Evolutionary conservation across 192 early-diverging fungal genomes (phyloP), one percentile per base, ranked within the genome.

Genomic region (Chytriomyces sp.): DNA sequence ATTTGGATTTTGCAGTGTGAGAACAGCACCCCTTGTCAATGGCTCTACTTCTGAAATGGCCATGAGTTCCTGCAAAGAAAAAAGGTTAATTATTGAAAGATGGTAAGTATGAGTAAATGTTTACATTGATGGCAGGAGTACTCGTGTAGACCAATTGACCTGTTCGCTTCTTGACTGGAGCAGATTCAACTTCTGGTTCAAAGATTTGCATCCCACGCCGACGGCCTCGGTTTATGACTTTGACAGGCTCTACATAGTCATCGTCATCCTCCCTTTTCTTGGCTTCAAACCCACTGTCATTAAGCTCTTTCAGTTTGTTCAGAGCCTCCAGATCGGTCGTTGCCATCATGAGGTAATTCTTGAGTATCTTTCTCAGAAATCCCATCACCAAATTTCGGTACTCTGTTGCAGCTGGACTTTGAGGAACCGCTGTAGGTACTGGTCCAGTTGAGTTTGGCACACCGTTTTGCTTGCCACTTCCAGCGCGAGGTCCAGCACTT

Each of bases 1-100:
- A 36, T 12, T 17, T n/a, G 81, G 81, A 61, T 82, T 73, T 71
- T 83, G 76, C 7, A 85, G 67, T 25, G 73, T 77, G 3, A 38
- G 59, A 52, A 80, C 41, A 4, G 74, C 65, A 37, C 64, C 70
- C 30, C 68, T 12, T 32, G 14, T 12, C 12, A 58, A 26, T 5
- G 56, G 56, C 56, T 25, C 26, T 17, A 58, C 56, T 14, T 58
- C 56, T 25, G 56, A 22, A 14, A 58, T 58, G 14, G 22, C 19
- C 56, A 58, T 30, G 19, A 58, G 31, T 28, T 58, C 56, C 56
- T 58, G 31, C 17, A 14, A 26, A 58, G 56, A 25, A 26, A 58
- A 28, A 12, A 14, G 5, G 28, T 30, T 14, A 58, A 58, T 25
- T 2, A n/a, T n/a, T n/a, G n/a, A n/a, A n/a, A n/a, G n/a, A n/a